A percentile compares a stretch with the other conserved stretches of the same genome.
Evolutionary conservation across 2,329 filamentous ascomycete genomes (phyloP).

Genomic region (Emmonsiellopsis sp.): DNA sequence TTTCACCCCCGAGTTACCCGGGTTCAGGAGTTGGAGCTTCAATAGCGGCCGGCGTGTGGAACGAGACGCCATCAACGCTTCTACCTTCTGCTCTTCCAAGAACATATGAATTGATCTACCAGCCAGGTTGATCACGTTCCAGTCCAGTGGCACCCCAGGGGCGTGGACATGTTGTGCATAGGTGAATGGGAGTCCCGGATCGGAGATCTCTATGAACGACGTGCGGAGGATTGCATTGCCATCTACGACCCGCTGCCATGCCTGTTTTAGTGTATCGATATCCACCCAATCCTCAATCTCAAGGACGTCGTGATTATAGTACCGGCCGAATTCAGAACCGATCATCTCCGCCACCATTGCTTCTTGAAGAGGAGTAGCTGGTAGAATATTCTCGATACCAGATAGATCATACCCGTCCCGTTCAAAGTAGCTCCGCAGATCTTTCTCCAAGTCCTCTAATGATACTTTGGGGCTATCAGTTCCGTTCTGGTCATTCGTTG

Average conservation of each 20-base stretch:
- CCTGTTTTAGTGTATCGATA: slow-evolving; percentile 44
- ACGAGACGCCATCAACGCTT: slow-evolving; percentile 8
- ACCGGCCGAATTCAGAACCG: slow-evolving; percentile 60
- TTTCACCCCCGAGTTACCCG: slow-evolving; percentile 14
- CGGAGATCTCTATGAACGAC: slow-evolving; percentile 57
- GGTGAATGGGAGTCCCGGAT: slow-evolving; percentile 44
- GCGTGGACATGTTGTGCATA: slow-evolving; percentile 48
- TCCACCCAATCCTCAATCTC: slow-evolving; percentile 49
- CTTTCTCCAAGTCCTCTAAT: slow-evolving; percentile 9
- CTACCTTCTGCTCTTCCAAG: slow-evolving; percentile 11
- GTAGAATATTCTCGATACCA: slow-evolving; percentile 52
- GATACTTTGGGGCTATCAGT: not conserved
- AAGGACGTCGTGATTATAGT: slow-evolving; percentile 78
- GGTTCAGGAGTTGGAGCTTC: slow-evolving; percentile 29
- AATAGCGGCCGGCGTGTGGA: slow-evolving; percentile 18
- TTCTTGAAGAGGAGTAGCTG: slow-evolving; percentile 76
- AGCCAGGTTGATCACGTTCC: slow-evolving; percentile 19
- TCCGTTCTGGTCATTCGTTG: slow-evolving; percentile 8
- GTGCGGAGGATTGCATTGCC: slow-evolving; percentile 66
- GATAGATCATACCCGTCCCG: slow-evolving; percentile 26
- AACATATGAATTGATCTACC: slow-evolving; percentile 15
- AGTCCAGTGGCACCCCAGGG: slow-evolving; percentile 20
- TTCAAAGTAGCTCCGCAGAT: slow-evolving; percentile 32
- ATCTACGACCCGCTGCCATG: slow-evolving; percentile 53
- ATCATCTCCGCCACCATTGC: slow-evolving; percentile 78